Base-by-base conservation (phyloP, 2,329 filamentous ascomycete species). In the Ascocoryne sarcoides region DNA sequence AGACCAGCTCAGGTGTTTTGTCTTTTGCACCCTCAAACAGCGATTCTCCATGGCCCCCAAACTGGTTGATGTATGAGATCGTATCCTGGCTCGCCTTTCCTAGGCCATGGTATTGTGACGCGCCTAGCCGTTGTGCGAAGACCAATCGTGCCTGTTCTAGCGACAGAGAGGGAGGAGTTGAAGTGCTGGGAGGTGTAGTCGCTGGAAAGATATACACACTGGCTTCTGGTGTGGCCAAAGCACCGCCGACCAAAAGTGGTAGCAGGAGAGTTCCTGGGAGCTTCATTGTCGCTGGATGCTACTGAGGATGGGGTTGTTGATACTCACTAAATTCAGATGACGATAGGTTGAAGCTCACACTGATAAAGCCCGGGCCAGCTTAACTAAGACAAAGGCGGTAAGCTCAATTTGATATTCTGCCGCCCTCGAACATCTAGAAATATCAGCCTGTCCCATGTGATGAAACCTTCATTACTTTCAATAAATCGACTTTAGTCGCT, bases 11-110 rank as follows among this genome's bases (percentile, higher is more conserved):
- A 46, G 53, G 19, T 42, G 43, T 41, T 40, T 50, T 46, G 19
- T 55, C 45, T 30, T 42, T 34, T 19, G 36, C 31, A 16, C 18
- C 31, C 61, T 44, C 60, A 50, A 84, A 78, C 23, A 84, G 62
- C 15, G 66, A 58, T 39, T 62, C 51, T 5, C 70, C 60, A 20
- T 63, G 55, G 46, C 71, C 75, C 46, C 77, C 79, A 58, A 76
- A 83, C 36, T 64, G 63, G 54, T 77, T 75, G 54, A 87, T 65
- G 49, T 75, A 63, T 36, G 66, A 63, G 29, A 84, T 60, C 7
- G 73, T 69, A 10, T 30, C 39, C 17, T 54, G 51, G 29, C 42
- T 49, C 14, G 42, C 47, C 36, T 60, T 56, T 49, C 65, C 66
- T 49, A 68, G 67, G 47, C 66, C 70, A 54, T 66, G 67, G 53